Base-by-base conservation (phyloP, 345 rosid species). In the Boechera stricta region DNA sequence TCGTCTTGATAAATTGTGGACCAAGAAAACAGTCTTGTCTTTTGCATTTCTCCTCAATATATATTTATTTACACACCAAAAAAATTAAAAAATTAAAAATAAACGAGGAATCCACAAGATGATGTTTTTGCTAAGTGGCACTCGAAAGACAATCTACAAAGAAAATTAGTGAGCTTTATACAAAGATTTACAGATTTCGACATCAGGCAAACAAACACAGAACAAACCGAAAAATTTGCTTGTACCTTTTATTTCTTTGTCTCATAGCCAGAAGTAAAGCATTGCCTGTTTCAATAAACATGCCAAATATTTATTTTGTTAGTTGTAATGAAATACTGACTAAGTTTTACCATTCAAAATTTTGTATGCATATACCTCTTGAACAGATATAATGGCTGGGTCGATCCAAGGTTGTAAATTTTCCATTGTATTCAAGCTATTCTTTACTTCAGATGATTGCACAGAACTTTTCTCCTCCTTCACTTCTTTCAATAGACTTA, bases 221-320 rank as follows among this genome's bases (percentile, higher is more conserved):
- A 39, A 71, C 12, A 69, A 53, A 45, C 45, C 53, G 11, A 53
- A 53, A 18, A 67, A 15, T 16, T 31, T 71, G 38, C 9, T 10
- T 49, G 15, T 4, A 47, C 2, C 63, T 3, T 3, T 52, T 29
- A 6, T 26, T 7, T 28, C 29, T 36, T 18, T 65, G 67, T 58
- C 71, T 86, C 78, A 94, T 39, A 90, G 67, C 96, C 98, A 92
- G 62, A 90, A 95, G 86, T 85, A 57, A 39, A 95, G 81, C 98
- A 92, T 86, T 66, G 95, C 97, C 98, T 95, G 96, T 73, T 78
- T 69, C 72, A 42, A 69, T 4, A 60, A 36, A 82, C 39, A 61
- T 79, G 10, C 10, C 51, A 69, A 44, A 45, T n/a, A 33, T 21
- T 21, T 21, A 21, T 6, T 18, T n/a, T 47, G 67, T 73, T 38